phyloP scores from a whole-genome alignment of 129 eudicot species.

The Escallonia herrerae region DNA sequence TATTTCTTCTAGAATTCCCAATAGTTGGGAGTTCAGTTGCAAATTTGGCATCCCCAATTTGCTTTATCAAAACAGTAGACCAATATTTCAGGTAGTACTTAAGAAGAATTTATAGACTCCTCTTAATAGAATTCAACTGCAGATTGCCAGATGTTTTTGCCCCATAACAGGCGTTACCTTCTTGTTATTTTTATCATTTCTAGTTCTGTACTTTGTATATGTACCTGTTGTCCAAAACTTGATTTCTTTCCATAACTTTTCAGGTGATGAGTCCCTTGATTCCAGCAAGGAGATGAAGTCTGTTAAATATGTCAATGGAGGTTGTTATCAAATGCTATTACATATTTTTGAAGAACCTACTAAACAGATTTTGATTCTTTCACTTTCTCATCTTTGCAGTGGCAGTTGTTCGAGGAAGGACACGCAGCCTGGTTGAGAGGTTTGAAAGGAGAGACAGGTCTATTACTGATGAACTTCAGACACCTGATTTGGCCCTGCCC shows the following conservation, averaged over 20 bases:
- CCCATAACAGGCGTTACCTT: no score
- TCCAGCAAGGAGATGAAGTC: slow-evolving; percentile 34
- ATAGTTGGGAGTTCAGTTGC: slow-evolving; percentile 3
- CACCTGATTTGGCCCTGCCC: slow-evolving; percentile 24
- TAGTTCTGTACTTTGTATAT: background rate
- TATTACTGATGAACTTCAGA: slow-evolving; percentile 29
- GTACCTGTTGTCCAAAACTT: background rate
- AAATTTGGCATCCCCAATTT: background rate
- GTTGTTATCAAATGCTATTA: slow-evolving; percentile 29
- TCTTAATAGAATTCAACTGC: background rate
- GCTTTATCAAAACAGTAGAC: background rate
- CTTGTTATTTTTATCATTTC: no score
- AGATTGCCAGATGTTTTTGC: background rate
- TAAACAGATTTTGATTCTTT: slow-evolving; percentile 14
- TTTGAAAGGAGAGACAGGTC: slow-evolving; percentile 60
- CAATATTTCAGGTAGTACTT: background rate
- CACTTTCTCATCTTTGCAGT: slow-evolving; percentile 30
- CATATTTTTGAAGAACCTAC: background rate
- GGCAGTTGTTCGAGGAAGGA: slow-evolving; percentile 79
- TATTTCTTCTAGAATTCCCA: slow-evolving; percentile 3
- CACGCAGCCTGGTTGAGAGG: slow-evolving; percentile 86
- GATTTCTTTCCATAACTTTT: slow-evolving; percentile 4
- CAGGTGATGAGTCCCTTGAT: slow-evolving; percentile 45
- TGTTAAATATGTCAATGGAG: slow-evolving; percentile 80
- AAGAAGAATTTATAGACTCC: background rate